Conservation (phyloP, 768 basidiomycete genomes). For the Leccinum aurantiacum region DNA sequence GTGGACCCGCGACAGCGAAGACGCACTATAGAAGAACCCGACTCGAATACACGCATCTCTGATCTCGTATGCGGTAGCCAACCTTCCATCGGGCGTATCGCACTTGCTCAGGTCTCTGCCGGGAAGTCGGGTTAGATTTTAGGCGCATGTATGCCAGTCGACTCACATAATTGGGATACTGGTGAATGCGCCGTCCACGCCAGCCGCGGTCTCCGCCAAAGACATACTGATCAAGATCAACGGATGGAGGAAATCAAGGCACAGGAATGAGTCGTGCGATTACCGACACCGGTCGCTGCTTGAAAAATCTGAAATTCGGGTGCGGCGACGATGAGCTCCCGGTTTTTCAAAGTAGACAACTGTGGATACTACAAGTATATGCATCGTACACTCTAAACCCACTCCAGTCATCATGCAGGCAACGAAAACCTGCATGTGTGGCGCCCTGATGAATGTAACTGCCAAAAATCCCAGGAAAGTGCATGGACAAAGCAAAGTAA, state of each 20-base stretch:
- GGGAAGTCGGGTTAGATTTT: not conserved
- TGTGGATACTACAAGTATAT: not conserved
- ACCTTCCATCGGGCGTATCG: conserved; percentile 33
- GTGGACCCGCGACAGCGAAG: not conserved
- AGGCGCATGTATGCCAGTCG: not conserved
- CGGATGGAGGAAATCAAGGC: not conserved
- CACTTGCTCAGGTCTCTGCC: conserved; percentile 24
- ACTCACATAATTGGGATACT: conserved; percentile 30
- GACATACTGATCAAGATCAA: conserved; percentile 19
- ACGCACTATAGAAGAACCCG: conserved; percentile 80
- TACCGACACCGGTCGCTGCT: not conserved
- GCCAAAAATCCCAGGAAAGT: conserved; percentile 1
- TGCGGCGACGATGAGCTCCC: not conserved
- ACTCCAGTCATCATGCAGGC: not conserved
- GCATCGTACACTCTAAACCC: not conserved
- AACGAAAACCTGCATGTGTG: conserved; percentile 2
- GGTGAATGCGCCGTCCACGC: conserved; percentile 21
- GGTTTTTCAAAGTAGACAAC: not conserved
- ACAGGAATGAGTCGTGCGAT: not conserved
- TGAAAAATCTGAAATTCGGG: not conserved
- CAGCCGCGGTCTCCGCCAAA: conserved; percentile 18
- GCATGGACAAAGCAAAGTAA: not conserved
- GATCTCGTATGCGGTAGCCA: conserved; percentile 54
- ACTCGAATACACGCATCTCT: conserved; percentile 77
- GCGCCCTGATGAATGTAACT: not conserved